Conservation (phyloP, 2,329 filamentous ascomycete genomes). For the Helicocarpus griseus region DNA sequence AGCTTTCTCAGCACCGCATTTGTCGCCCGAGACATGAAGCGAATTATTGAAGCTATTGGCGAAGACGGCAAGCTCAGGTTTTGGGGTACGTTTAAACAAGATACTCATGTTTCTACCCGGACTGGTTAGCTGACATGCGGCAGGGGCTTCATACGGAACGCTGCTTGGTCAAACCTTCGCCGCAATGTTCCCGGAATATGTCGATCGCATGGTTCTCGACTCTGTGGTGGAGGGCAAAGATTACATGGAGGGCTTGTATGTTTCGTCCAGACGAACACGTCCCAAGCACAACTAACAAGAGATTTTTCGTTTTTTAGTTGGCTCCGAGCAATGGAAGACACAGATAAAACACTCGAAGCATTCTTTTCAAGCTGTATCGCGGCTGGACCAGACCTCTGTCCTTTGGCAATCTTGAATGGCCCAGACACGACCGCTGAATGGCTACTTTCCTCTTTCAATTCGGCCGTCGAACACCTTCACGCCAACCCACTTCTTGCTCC, state of each 20-base stretch:
- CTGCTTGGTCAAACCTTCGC: conserved; percentile 23
- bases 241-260: conserved; percentile 26
- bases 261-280: not conserved
- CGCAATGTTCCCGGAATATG: conserved; percentile 30
- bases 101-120: not conserved
- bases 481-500: conserved; percentile 1
- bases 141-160: conserved; percentile 21
- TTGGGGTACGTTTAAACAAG: conserved; percentile 9
- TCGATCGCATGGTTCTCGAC: conserved; percentile 29
- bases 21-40: conserved; percentile 36
- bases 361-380: conserved; percentile 46
- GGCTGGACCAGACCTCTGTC: conserved; percentile 37
- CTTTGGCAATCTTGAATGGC: conserved; percentile 21
- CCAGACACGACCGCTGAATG: conserved; percentile 1
- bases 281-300: conserved; percentile 9
- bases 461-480: not conserved
- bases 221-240: conserved; percentile 34
- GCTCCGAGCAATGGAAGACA: conserved; percentile 40
- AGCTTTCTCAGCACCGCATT: conserved; percentile 35
- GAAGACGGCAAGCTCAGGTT: conserved; percentile 33
- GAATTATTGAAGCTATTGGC: conserved; percentile 35
- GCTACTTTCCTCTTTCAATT: conserved; percentile 3
- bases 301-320: conserved; percentile 30
- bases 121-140: not conserved
- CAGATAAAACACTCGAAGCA: conserved; percentile 45